Evolutionary conservation across 768 basidiomycete species (phyloP).

Genomic region (Rhizopogon sp.): DNA sequence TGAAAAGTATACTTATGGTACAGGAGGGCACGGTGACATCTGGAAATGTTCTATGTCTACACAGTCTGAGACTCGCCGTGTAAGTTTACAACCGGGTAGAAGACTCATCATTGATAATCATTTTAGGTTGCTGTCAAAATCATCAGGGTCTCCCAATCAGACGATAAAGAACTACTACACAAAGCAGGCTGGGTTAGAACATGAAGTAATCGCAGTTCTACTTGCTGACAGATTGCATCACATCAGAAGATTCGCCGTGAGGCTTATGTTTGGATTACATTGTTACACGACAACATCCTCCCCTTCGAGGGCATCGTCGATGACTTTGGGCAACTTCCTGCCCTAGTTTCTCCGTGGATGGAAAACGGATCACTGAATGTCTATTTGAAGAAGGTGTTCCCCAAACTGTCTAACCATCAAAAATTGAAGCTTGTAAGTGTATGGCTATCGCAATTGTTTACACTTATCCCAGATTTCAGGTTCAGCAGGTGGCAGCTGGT

Average conservation of each 20-base stretch:
- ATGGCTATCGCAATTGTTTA: background rate
- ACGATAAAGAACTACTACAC: background rate
- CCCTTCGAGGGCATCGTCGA: conserved; percentile 23
- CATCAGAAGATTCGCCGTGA: conserved; percentile 23
- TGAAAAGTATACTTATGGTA: background rate
- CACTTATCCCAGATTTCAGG: background rate
- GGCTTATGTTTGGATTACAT: conserved; percentile 26
- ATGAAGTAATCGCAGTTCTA: background rate
- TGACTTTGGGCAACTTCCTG: conserved; percentile 8
- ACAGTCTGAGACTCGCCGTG: background rate
- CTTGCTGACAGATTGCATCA: background rate
- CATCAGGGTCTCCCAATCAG: background rate
- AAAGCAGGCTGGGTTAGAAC: background rate
- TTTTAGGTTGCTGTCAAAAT: conserved; percentile 6
- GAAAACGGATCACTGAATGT: conserved; percentile 23
- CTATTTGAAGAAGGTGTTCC: conserved; percentile 19
- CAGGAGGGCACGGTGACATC: background rate
- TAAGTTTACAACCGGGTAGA: background rate
- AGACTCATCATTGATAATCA: background rate
- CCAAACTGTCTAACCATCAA: background rate
- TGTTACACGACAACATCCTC: conserved; percentile 26
- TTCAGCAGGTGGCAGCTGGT: conserved; percentile 7
- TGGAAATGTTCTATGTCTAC: conserved; percentile 3
- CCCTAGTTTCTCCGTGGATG: conserved; percentile 21
- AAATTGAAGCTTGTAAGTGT: conserved; percentile 14